These are phyloP conservation scores for Glarea lozoyensis DNA, from an alignment of 495 filamentous ascomycete genomes.

Conservation along the genomic window DNA sequence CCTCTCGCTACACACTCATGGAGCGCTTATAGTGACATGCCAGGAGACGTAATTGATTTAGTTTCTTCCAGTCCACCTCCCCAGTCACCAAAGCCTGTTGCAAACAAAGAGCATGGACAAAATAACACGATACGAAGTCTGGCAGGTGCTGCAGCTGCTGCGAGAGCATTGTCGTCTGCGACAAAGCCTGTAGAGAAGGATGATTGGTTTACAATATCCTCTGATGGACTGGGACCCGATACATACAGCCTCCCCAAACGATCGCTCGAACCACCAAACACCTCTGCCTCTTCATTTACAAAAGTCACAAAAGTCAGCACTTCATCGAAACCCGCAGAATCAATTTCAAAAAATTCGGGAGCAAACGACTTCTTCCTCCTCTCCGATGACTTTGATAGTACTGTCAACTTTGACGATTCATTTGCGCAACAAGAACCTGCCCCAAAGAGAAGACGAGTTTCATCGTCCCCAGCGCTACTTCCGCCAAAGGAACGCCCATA, in stretches of 20 bases:
- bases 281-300: background rate
- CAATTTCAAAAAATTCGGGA: background rate
- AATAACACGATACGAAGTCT: no score
- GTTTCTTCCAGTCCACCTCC: no score
- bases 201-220: conserved; percentile 12
- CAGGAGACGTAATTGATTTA: no score
- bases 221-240: background rate
- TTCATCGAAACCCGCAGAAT: background rate
- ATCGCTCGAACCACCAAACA: background rate
- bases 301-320: background rate
- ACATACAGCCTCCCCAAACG: background rate
- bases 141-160: no score
- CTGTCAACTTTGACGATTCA: conserved; percentile 21
- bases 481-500: conserved; percentile 8
- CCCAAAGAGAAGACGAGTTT: conserved; percentile 21
- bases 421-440: conserved; percentile 9
- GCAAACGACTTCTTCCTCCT: conserved; percentile 27
- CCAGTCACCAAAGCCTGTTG: no score
- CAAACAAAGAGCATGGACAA: no score
- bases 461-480: conserved; percentile 11
- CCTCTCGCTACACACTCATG: no score
- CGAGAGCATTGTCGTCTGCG: no score
- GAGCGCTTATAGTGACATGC: no score
- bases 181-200: no score
- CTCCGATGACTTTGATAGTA: conserved; percentile 44